Conservation (phyloP, 768 basidiomycete genomes). For the Leucocoprinus sp. region DNA sequence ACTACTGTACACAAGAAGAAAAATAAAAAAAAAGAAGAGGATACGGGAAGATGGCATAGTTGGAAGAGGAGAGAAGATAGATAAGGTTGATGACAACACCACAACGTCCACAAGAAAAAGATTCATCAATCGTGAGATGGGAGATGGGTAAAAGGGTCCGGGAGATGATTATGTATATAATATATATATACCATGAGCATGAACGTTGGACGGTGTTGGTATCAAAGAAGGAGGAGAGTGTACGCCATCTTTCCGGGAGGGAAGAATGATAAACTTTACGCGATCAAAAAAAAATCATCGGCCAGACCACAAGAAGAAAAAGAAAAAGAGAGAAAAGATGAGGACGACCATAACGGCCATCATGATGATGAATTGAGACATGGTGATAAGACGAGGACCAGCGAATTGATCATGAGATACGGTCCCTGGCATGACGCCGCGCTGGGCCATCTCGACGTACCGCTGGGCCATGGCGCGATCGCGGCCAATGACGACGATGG, state of each 20-base stretch:
- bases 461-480: not conserved
- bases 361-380: conserved; percentile 5
- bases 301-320: not conserved
- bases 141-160: too few species aligned
- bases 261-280: not conserved
- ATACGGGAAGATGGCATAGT: not conserved
- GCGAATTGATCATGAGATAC: not conserved
- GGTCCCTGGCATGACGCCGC: conserved; percentile 7
- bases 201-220: not conserved
- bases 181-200: too few species aligned
- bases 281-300: not conserved
- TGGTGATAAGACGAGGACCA: conserved; percentile 3
- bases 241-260: not conserved
- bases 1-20: not conserved
- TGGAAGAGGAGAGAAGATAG: not conserved
- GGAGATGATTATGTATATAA: too few species aligned
- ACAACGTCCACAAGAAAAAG: not conserved
- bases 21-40: not conserved
- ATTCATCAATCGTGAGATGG: not conserved
- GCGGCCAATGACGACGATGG: conserved; percentile 6
- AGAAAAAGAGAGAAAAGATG: conserved; percentile 1
- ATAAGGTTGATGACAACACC: not conserved
- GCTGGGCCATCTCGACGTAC: conserved; percentile 10
- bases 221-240: not conserved
- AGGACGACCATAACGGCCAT: not conserved